phyloP scores from a whole-genome alignment of 768 basidiomycete species.

The Naganishia onofrii region DNA sequence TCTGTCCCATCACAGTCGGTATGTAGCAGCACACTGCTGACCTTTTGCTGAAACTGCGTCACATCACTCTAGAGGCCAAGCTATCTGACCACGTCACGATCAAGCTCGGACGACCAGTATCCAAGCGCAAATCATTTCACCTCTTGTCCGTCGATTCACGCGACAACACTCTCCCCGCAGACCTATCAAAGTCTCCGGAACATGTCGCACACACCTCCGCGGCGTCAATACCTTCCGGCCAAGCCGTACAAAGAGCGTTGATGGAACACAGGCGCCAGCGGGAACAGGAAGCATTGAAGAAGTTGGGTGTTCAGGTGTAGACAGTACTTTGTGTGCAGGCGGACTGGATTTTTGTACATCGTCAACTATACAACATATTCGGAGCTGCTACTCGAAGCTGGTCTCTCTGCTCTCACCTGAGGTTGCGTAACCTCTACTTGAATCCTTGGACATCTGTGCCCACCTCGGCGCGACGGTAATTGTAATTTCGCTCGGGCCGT shows the following conservation, averaged over 20 bases:
- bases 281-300: conserved; percentile 23
- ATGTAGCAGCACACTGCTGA: neutral
- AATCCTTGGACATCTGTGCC: neutral
- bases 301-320: conserved; percentile 20
- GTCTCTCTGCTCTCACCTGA: neutral
- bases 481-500: no score
- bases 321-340: neutral
- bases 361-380: conserved; percentile 11
- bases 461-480: no score
- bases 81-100: conserved; percentile 44
- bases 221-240: conserved; percentile 18
- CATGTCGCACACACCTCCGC: conserved; percentile 17
- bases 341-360: conserved; percentile 4
- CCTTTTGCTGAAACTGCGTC: neutral
- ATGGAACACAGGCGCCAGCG: conserved; percentile 24
- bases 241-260: conserved; percentile 24
- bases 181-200: conserved; percentile 20
- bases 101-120: conserved; percentile 44
- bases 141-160: conserved; percentile 31
- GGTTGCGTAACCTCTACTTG: neutral
- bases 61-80: conserved; percentile 32
- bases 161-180: conserved; percentile 19
- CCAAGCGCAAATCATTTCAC: conserved; percentile 42
- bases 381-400: neutral
- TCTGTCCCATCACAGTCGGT: neutral